Evolutionary conservation across 345 rosid species (phyloP).

Genomic region (Pelargonium nanum): DNA sequence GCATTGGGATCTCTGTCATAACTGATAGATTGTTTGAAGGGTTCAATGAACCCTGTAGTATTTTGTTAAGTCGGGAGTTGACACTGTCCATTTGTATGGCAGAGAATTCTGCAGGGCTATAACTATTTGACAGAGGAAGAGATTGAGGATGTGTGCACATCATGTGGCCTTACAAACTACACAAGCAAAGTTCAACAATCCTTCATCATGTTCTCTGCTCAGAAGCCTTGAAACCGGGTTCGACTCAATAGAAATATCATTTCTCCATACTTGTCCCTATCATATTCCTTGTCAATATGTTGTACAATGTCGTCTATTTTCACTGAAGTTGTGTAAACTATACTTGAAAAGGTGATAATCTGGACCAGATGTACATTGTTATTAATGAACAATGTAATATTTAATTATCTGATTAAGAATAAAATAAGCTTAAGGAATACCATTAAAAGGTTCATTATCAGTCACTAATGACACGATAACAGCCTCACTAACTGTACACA

Average conservation of each 20-base stretch:
- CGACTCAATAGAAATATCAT: slow-evolving; percentile 12
- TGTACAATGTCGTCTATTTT: slow-evolving; percentile 2
- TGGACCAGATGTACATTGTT: slow-evolving; percentile 16
- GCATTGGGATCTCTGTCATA: too few species aligned
- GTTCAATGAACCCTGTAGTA: not conserved
- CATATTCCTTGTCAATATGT: slow-evolving; percentile 2
- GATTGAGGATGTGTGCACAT: slow-evolving; percentile 67
- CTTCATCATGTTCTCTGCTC: slow-evolving; percentile 87
- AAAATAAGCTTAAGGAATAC: not conserved
- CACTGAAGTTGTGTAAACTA: not conserved
- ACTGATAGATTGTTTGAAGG: not conserved
- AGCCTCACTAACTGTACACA: slow-evolving; percentile 6
- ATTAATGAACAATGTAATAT: not conserved
- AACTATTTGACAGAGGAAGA: slow-evolving; percentile 59
- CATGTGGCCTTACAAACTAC: slow-evolving; percentile 78
- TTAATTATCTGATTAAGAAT: slow-evolving; percentile 1
- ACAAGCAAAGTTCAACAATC: slow-evolving; percentile 45
- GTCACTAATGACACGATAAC: slow-evolving; percentile 8
- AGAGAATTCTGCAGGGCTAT: slow-evolving; percentile 42
- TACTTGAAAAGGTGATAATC: slow-evolving; percentile 13
- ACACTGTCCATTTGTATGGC: slow-evolving; percentile 12
- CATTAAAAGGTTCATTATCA: slow-evolving; percentile 1
- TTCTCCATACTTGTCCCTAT: slow-evolving; percentile 9
- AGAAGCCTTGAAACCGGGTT: slow-evolving; percentile 52
- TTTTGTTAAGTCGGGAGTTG: too few species aligned